These are phyloP conservation scores for Scleromitrula shiraiana DNA, from an alignment of 2,329 filamentous ascomycete species.

Conservation along the genomic window DNA sequence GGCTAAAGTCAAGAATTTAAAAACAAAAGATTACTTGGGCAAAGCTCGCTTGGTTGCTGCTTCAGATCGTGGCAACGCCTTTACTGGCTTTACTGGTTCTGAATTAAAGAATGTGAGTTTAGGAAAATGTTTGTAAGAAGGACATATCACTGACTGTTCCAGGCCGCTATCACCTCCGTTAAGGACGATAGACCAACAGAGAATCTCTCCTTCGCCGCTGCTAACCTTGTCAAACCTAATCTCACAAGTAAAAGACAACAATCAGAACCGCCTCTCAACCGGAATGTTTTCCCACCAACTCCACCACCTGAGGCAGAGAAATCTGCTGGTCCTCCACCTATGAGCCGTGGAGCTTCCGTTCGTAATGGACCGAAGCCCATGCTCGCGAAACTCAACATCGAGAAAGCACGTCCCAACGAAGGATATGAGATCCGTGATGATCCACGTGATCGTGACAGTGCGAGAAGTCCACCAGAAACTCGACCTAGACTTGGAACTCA, in stretches of 20 bases:
- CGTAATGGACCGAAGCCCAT: constrained; percentile 53
- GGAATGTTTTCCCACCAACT: constrained; percentile 93
- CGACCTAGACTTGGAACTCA: constrained; percentile 33
- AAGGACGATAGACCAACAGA: constrained; percentile 77
- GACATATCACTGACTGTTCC: constrained; percentile 16
- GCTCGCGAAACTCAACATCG: constrained; percentile 56
- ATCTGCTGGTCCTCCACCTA: constrained; percentile 27
- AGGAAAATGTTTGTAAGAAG: constrained; percentile 6
- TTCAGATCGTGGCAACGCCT: constrained; percentile 71
- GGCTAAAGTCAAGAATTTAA: constrained; percentile 95
- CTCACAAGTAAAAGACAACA: constrained; percentile 75
- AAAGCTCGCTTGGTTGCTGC: constrained; percentile 91
- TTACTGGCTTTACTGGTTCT: constrained; percentile 71
- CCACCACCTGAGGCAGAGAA: constrained; percentile 87
- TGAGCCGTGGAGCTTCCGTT: constrained; percentile 51
- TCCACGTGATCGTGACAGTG: constrained; percentile 15
- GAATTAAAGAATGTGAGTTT: constrained; percentile 64
- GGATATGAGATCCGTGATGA: constrained; percentile 29
- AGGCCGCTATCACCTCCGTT: constrained; percentile 45
- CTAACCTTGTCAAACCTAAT: constrained; percentile 84
- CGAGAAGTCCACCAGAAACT: constrained; percentile 30
- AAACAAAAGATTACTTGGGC: constrained; percentile 94
- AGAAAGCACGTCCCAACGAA: constrained; percentile 43
- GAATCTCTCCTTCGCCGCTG: constrained; percentile 83
- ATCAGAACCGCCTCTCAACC: constrained; percentile 70